Evolutionary conservation across 805 yeast genomes (phyloP), one percentile per base, ranked within the genome.

Genomic region (Wickerhamomyces tratensis): DNA sequence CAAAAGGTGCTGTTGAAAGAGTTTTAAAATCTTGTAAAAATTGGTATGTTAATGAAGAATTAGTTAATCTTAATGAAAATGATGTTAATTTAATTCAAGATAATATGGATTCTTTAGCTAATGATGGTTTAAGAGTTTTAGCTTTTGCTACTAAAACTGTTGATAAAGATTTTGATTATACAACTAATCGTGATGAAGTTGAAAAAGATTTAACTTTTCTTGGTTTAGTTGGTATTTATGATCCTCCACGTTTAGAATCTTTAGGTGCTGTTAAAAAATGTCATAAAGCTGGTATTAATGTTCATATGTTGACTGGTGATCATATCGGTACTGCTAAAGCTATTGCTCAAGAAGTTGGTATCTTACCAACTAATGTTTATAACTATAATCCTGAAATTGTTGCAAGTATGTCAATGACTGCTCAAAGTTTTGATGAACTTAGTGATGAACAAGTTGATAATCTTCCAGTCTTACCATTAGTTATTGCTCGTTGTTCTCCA

Each of bases 251-350:
- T 52, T 64, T 67, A 11, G 89, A 83, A 63, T 76, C 86, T 13
- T 74, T 77, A 10, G 74, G 67, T 11, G 74, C 85, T 6, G 89
- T 83, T 25, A 72, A 72, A 51, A 59, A 64, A 46, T 82, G 89
- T 59, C 87, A 81, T 55, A 67, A 59, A 39, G 91, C 91, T 13
- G 91, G 91, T 46, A 79, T 83, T 50, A 76, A 79, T 49, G 89
- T 83, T 38, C 86, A 79, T 51, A 83, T 83, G 91, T 71, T 84
- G 36, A 83, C 91, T 15, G 91, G 91, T 48, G 91, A 83, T 57
- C 87, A 81, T 53, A 84, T 82, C 9, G 81, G 81, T 34, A 83
- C 91, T 37, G 91, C 91, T 14, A 67, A 68, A 44, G 86, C 89
- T 5, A 83, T 83, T 65, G 89, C 91, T 14, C 80, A 77, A 58